Evolutionary conservation across 164 flowering plant species (phyloP).

Genomic region (Chimonanthus praecox): DNA sequence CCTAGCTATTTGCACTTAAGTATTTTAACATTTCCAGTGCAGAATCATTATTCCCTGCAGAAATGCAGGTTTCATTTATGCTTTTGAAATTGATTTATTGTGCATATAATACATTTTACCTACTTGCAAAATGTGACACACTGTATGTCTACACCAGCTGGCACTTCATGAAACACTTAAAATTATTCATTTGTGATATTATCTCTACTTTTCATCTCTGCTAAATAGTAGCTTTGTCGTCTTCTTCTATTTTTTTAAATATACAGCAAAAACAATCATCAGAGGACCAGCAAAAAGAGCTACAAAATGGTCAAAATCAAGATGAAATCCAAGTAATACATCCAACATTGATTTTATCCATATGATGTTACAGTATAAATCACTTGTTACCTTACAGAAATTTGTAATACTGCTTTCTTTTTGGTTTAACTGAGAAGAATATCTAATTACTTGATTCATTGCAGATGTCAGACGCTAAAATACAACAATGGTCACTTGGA

Average conservation of each 20-base stretch:
- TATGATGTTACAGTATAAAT: too few species aligned
- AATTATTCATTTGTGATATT: background rate
- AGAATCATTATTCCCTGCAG: background rate
- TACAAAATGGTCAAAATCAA: slow-evolving; percentile 20
- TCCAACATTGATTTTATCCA: background rate
- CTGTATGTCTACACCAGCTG: background rate
- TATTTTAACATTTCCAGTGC: background rate
- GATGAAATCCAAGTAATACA: slow-evolving; percentile 51
- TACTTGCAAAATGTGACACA: too few species aligned
- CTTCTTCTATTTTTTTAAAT: background rate
- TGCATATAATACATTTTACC: slow-evolving; percentile 5
- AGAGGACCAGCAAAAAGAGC: slow-evolving; percentile 25
- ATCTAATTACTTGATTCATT: slow-evolving; percentile 8
- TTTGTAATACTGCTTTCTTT: too few species aligned
- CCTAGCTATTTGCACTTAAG: background rate
- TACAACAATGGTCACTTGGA: slow-evolving; percentile 68
- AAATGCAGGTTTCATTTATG: background rate
- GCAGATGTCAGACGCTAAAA: slow-evolving; percentile 67
- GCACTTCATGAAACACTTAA: background rate
- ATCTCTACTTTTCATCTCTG: background rate
- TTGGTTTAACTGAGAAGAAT: background rate
- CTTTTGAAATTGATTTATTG: background rate
- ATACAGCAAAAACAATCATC: slow-evolving; percentile 48
- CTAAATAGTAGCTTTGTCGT: slow-evolving; percentile 5
- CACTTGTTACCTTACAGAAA: too few species aligned